Conservation (phyloP, 2,329 filamentous ascomycete genomes). For the Trichoderma hamatum region DNA sequence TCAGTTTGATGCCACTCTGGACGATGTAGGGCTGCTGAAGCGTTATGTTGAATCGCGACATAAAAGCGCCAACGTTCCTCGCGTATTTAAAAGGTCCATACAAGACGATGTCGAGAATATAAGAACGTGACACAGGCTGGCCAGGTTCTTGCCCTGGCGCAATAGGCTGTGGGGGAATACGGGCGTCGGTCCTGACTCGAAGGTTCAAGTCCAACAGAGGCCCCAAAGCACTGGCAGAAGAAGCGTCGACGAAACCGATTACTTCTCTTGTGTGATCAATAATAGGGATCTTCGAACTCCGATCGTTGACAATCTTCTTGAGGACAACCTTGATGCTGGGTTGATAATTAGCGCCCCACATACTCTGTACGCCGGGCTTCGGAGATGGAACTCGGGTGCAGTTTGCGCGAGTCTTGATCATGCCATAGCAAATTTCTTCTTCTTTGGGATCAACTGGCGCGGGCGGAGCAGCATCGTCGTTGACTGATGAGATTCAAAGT, state of each 20-base stretch:
- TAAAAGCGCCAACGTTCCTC: constrained; percentile 65
- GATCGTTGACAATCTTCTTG: constrained; percentile 59
- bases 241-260: constrained; percentile 75
- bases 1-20: constrained; percentile 68
- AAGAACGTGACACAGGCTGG: constrained; percentile 60
- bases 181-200: constrained; percentile 71
- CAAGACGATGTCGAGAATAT: constrained; percentile 72
- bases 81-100: constrained; percentile 74
- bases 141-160: constrained; percentile 66
- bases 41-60: constrained; percentile 66
- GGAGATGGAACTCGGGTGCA: constrained; percentile 69
- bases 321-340: constrained; percentile 75
- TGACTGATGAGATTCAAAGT: constrained; percentile 36
- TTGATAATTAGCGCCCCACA: constrained; percentile 65
- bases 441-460: constrained; percentile 57
- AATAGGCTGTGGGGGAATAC: constrained; percentile 69
- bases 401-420: constrained; percentile 69
- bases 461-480: constrained; percentile 54
- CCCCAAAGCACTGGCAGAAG: constrained; percentile 67
- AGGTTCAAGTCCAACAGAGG: constrained; percentile 71
- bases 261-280: constrained; percentile 70
- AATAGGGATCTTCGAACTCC: constrained; percentile 66
- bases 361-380: constrained; percentile 62
- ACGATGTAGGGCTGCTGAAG: constrained; percentile 68
- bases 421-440: constrained; percentile 80